Conservation (phyloP, 225 moss, liverwort and hornwort genomes). For the Polytrichum formosum region DNA sequence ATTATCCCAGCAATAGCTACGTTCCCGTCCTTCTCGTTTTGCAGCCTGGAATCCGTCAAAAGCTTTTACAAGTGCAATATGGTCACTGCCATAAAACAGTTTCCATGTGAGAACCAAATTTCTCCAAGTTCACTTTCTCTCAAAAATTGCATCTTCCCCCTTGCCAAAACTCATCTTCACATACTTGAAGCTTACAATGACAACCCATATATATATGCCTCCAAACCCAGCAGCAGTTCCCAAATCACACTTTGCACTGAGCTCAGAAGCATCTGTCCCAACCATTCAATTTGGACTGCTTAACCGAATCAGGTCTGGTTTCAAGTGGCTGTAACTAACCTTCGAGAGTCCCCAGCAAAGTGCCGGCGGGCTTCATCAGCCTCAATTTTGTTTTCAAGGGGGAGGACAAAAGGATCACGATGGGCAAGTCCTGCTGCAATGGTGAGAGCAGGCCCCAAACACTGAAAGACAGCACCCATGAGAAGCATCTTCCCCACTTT, state of each 20-base stretch:
- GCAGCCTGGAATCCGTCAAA: constrained; percentile 90
- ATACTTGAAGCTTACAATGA: neutral
- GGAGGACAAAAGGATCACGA: constrained; percentile 95
- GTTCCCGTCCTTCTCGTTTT: constrained; percentile 77
- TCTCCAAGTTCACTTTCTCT: neutral
- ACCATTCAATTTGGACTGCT: too few species aligned
- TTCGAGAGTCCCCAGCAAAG: constrained; percentile 89
- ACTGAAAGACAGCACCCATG: constrained; percentile 99
- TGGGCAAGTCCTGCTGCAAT: constrained; percentile 95
- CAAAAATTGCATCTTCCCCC: too few species aligned
- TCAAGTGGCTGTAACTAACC: constrained; percentile 30
- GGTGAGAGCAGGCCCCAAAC: constrained; percentile 92
- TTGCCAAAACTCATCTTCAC: too few species aligned
- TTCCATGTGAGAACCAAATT: constrained; percentile 6
- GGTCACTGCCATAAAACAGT: constrained; percentile 73
- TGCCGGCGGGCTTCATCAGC: constrained; percentile 86
- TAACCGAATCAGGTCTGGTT: too few species aligned
- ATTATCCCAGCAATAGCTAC: constrained; percentile 96
- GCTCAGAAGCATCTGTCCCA: too few species aligned
- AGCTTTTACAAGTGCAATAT: constrained; percentile 81
- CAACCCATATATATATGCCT: neutral
- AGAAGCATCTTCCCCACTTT: constrained; percentile 99
- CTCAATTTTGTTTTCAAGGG: constrained; percentile 92
- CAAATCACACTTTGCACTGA: neutral
- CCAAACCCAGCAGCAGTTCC: neutral